These are phyloP conservation scores for Polyporus tsugae DNA, from an alignment of 1,284 basidiomycete genomes.

Conservation along the genomic window DNA sequence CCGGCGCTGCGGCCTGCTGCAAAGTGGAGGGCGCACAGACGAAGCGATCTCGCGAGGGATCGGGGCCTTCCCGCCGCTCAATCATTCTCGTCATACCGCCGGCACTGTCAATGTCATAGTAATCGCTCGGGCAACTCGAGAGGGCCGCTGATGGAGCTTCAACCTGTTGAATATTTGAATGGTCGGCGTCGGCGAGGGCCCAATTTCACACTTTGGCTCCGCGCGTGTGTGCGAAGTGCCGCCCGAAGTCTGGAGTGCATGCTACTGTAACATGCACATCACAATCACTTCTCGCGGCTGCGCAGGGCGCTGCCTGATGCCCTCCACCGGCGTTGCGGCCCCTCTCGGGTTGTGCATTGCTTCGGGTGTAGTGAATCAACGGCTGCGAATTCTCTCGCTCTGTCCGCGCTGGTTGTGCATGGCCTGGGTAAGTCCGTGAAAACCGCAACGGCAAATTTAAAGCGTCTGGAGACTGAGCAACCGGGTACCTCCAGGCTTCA, in stretches of 20 bases:
- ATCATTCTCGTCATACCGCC: constrained; percentile 16
- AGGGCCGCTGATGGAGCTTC: background rate
- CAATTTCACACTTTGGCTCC: background rate
- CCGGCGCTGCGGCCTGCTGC: background rate
- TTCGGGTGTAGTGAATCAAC: constrained; percentile 6
- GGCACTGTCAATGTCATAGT: constrained; percentile 14
- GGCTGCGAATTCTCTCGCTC: background rate
- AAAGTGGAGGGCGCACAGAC: background rate
- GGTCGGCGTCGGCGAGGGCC: background rate
- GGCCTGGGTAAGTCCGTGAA: background rate
- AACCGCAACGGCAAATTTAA: background rate
- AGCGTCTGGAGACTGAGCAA: background rate
- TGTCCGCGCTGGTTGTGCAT: constrained; percentile 10
- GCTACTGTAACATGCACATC: constrained; percentile 5
- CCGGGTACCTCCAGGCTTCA: constrained; percentile 5
- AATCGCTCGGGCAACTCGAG: constrained; percentile 2
- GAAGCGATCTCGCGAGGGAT: background rate
- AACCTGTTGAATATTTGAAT: background rate
- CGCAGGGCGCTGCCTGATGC: constrained; percentile 19
- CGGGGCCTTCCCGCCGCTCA: background rate
- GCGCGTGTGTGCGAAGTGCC: background rate
- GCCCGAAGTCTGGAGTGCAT: background rate
- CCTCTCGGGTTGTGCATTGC: constrained; percentile 7
- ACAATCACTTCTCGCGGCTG: constrained; percentile 18
- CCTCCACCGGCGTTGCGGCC: constrained; percentile 3